Conservation (phyloP, 73 alveolate species). For the Paramecium sonneborni region DNA sequence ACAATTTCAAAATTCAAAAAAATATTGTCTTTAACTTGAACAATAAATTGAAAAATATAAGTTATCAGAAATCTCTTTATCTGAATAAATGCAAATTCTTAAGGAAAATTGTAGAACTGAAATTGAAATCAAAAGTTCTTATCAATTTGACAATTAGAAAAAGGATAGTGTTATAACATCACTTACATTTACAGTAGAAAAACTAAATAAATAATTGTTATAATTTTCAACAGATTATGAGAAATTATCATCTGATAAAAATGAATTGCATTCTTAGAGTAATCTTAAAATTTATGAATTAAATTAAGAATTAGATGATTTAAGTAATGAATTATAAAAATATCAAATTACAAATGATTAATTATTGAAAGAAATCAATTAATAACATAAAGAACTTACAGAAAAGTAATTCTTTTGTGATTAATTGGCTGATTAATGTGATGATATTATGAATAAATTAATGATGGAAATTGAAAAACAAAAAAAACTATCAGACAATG, state of each 20-base stretch:
- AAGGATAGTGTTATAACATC: slow-evolving; percentile 1
- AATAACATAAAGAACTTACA: neutral
- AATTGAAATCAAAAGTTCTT: neutral
- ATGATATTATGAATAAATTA: slow-evolving; percentile 14
- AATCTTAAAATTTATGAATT: neutral
- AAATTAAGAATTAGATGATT: neutral
- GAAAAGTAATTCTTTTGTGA: neutral
- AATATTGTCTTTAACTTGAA: neutral
- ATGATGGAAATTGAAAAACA: neutral
- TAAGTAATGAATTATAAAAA: neutral
- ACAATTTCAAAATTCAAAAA: neutral
- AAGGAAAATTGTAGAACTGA: neutral
- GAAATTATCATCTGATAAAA: neutral
- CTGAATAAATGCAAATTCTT: neutral
- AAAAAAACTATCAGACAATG: neutral
- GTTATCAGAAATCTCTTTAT: neutral
- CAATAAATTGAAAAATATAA: neutral
- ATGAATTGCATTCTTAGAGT: neutral
- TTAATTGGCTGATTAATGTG: neutral
- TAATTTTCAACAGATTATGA: neutral
- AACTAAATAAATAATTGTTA: neutral
- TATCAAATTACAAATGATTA: neutral
- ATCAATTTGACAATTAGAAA: neutral
- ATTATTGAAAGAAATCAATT: neutral
- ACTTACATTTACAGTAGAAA: neutral